Evolutionary conservation across 495 filamentous ascomycete genomes (phyloP).

Genomic region (Hypomontagnella monticulosa): DNA sequence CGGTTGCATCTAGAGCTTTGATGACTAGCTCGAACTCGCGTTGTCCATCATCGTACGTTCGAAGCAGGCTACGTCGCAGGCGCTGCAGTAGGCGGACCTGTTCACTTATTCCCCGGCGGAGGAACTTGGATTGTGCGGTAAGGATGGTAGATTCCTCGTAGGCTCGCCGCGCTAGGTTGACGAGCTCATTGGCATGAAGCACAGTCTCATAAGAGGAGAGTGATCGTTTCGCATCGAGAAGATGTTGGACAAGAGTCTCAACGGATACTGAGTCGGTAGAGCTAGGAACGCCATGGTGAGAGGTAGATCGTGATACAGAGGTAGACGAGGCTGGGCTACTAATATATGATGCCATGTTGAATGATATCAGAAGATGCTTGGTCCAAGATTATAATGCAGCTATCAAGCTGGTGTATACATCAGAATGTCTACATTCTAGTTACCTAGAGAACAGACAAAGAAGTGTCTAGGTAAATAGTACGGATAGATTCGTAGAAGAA

Average conservation of each 20-base stretch:
- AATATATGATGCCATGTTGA: slow-evolving; percentile 40
- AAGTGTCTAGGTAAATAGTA: background rate
- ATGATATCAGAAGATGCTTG: slow-evolving; percentile 3
- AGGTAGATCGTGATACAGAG: slow-evolving; percentile 37
- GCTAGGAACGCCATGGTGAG: slow-evolving; percentile 24
- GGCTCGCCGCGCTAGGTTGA: slow-evolving; percentile 75
- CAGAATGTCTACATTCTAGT: slow-evolving; percentile 32
- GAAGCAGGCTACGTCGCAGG: slow-evolving; percentile 69
- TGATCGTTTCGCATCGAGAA: slow-evolving; percentile 89
- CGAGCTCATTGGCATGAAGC: slow-evolving; percentile 86
- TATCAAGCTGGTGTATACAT: slow-evolving; percentile 17
- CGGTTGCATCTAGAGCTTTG: slow-evolving; percentile 75
- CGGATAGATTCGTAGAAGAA: no score
- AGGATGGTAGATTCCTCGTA: slow-evolving; percentile 84
- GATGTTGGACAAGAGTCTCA: slow-evolving; percentile 80
- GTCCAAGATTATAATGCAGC: slow-evolving; percentile 14
- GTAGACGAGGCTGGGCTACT: slow-evolving; percentile 38
- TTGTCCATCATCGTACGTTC: slow-evolving; percentile 57
- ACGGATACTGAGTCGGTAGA: slow-evolving; percentile 57
- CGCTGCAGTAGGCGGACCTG: slow-evolving; percentile 75
- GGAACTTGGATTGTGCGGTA: slow-evolving; percentile 78
- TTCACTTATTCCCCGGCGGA: slow-evolving; percentile 75
- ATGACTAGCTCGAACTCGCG: slow-evolving; percentile 67
- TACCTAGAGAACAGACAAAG: background rate
- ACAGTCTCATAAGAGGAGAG: slow-evolving; percentile 87